A percentile compares a stretch with the other conserved stretches of the same genome.
phyloP scores from a whole-genome alignment of 2,329 filamentous ascomycete genomes.

The Fusarium sp. region DNA sequence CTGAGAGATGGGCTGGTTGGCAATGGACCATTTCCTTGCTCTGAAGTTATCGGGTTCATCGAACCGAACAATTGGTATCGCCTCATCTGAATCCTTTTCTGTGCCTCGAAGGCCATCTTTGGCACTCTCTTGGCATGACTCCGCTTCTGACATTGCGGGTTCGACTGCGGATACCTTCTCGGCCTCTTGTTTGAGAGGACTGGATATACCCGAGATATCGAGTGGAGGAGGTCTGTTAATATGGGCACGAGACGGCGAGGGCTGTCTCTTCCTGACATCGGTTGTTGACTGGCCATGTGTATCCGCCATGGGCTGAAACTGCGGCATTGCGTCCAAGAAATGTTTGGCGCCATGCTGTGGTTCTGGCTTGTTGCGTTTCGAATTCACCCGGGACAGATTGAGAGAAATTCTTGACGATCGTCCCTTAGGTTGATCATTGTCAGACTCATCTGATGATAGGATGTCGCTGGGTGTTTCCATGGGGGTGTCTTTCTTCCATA shows the following conservation, averaged over 20 bases:
- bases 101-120: constrained; percentile 48
- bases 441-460: constrained; percentile 63
- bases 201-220: constrained; percentile 58
- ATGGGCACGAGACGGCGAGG: constrained; percentile 59
- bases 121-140: constrained; percentile 50
- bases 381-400: constrained; percentile 52
- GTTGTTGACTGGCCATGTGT: constrained; percentile 30
- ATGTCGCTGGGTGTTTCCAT: constrained; percentile 52
- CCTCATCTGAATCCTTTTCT: constrained; percentile 53
- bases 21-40: constrained; percentile 64
- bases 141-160: constrained; percentile 55
- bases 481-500: constrained; percentile 65
- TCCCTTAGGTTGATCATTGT: constrained; percentile 57
- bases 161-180: constrained; percentile 40
- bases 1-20: constrained; percentile 55
- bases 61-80: constrained; percentile 45
- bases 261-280: constrained; percentile 39
- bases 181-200: constrained; percentile 50
- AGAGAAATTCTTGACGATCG: constrained; percentile 52
- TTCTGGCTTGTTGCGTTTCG: constrained; percentile 49
- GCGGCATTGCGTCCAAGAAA: constrained; percentile 65
- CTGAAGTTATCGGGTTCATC: constrained; percentile 42
- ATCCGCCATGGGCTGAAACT: constrained; percentile 57
- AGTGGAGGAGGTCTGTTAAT: constrained; percentile 62
- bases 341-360: constrained; percentile 54